Evolutionary conservation across 345 rosid species (phyloP), one percentile per base, ranked within the genome.

Genomic region (Gynandropsis gynandra): DNA sequence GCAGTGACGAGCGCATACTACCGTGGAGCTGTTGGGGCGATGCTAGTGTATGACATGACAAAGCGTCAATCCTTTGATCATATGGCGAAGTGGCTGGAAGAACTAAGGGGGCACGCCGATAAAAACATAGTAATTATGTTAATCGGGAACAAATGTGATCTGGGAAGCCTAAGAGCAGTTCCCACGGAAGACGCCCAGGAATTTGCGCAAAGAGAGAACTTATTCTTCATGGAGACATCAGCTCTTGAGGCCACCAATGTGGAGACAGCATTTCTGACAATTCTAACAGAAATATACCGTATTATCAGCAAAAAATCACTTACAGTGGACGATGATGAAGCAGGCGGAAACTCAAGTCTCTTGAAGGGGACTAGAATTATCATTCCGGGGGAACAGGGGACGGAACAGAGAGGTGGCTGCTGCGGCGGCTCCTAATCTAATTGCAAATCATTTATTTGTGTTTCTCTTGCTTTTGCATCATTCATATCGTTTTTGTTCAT

Each of bases 1-100:
- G 90, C 88, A 16, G 90, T 86, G 65, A 85, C 90, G 27, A 85
- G 95, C 10, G 95, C 95, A 16, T 82, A 80, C 70, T 82, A 85
- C 72, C 56, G 87, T 12, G 90, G 90, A 50, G 87, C 90, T 7
- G 87, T 82, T 7, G 95, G 95, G 33, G 95, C 90, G 17, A 80
- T 85, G 90, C 16, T 85, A 59, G 85, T 85, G 1, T 85, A 80
- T 8, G 95, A 85, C 81, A 80, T 85, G 95, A 74, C 90, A 4
- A 82, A 85, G 67, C 81, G 95, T 18, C 95, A 82, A 54, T 85
- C 95, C 8, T 86, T 82, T 2, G 88, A 86, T 39, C 85, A 85
- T 77, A 80, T 82, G 95, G 77, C 79, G 0, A 76, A 83, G 53
- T 82, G 95, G 90, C 74, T 86, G 1, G 95, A 85, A 34, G 95